A percentile compares a stretch with the other conserved stretches of the same genome.
phyloP scores from a whole-genome alignment of 129 eudicot species.

The Glebionis coronaria region DNA sequence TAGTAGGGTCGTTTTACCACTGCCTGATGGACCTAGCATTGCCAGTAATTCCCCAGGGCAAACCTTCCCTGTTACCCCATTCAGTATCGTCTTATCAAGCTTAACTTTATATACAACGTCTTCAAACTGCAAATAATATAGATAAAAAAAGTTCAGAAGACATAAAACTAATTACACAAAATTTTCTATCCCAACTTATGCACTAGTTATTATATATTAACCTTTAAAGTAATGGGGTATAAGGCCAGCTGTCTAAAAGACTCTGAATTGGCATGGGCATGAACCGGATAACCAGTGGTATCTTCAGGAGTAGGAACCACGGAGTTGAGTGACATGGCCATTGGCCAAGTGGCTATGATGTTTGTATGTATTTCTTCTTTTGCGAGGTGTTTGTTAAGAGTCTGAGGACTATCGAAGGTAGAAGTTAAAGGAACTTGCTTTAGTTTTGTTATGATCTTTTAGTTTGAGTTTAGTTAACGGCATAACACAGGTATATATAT shows the following conservation, averaged over 20 bases:
- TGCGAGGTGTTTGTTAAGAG: conserved; percentile 1
- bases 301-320: conserved; percentile 62
- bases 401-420: conserved; percentile 18
- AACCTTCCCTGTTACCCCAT: conserved; percentile 85
- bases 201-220: conserved; percentile 19
- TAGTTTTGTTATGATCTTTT: conserved; percentile 10
- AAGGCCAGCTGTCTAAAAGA: conserved; percentile 46
- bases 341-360: conserved; percentile 26
- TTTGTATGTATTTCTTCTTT: conserved; percentile 13
- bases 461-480: conserved; percentile 37
- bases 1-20: conserved; percentile 94
- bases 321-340: conserved; percentile 51
- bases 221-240: conserved; percentile 80
- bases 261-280: conserved; percentile 38
- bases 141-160: conserved; percentile 10
- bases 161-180: background rate
- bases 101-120: conserved; percentile 84
- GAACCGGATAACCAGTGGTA: conserved; percentile 40
- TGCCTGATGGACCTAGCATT: conserved; percentile 98
- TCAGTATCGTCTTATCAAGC: conserved; percentile 66
- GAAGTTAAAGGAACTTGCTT: conserved; percentile 36
- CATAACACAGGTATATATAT: conserved; percentile 36
- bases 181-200: background rate
- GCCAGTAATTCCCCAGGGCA: conserved; percentile 94
- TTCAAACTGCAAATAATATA: conserved; percentile 59